These are phyloP conservation scores for Colletotrichum horii DNA, from an alignment of 2,329 filamentous ascomycete genomes.

Conservation along the genomic window DNA sequence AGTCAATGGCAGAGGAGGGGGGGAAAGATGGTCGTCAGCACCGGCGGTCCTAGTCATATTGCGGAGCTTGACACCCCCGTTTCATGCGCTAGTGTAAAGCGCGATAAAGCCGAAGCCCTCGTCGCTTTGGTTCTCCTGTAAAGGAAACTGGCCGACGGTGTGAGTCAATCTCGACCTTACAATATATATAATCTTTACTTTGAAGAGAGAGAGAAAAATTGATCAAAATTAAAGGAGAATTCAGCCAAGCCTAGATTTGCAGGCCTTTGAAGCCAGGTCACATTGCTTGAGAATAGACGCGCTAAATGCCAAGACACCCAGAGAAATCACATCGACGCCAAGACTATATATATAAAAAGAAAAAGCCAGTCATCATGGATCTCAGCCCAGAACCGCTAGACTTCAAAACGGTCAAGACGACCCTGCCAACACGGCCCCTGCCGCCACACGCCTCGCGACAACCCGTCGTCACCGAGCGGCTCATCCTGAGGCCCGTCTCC, in stretches of 20 bases:
- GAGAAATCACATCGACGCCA: neutral
- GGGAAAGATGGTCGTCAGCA: neutral
- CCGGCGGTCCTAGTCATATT: neutral
- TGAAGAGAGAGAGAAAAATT: neutral
- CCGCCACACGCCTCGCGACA: conserved; percentile 43
- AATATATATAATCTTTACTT: neutral
- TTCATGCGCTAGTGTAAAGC: neutral
- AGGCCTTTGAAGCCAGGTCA: neutral
- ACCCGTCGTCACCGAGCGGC: conserved; percentile 54
- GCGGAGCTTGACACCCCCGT: neutral
- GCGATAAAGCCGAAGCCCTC: neutral
- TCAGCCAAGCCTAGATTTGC: neutral
- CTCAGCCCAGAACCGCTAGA: conserved; percentile 13
- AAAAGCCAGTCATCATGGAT: neutral
- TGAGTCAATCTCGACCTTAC: neutral
- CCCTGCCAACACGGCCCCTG: conserved; percentile 47
- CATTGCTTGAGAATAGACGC: neutral
- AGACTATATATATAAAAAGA: neutral
- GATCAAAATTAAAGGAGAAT: neutral
- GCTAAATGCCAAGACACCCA: neutral
- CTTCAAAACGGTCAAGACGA: conserved; percentile 51
- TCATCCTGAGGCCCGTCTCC: conserved; percentile 57
- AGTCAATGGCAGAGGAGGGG: neutral
- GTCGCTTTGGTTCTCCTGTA: neutral
- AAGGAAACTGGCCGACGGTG: neutral